A percentile compares a stretch with the other conserved stretches of the same genome.
phyloP scores from a whole-genome alignment of 192 early-diverging fungal genomes.

The Phycomyces nitens region DNA sequence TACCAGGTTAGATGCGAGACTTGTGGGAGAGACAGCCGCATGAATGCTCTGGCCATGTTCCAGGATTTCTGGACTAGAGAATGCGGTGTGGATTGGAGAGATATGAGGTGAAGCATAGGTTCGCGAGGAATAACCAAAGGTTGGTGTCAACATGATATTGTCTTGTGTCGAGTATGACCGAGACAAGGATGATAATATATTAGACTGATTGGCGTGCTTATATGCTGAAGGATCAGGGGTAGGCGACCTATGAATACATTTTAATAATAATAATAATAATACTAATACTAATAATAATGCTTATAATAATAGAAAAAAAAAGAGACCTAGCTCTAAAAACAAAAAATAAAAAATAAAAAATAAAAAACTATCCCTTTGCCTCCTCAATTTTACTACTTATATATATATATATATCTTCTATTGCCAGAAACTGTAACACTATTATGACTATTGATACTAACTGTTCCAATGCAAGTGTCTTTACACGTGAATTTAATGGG shows the following conservation, averaged over 20 bases:
- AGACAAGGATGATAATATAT: constrained; percentile 3
- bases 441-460: no score
- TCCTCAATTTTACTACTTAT: no score
- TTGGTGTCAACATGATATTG: background rate
- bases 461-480: no score
- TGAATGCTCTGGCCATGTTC: background rate
- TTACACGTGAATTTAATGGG: no score
- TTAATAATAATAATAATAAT: background rate
- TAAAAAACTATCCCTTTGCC: no score
- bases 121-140: background rate
- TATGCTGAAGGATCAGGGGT: constrained; percentile 2
- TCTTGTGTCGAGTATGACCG: background rate
- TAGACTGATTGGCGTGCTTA: background rate
- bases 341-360: no score
- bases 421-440: no score
- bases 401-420: no score
- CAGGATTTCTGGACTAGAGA: background rate
- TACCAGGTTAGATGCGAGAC: no score
- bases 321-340: background rate
- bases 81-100: background rate
- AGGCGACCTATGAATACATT: background rate
- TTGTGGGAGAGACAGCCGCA: no score
- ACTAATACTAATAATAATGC: background rate
- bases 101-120: background rate
- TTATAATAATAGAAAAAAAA: background rate